Base-by-base conservation (phyloP, 2,329 filamentous ascomycete species). In the Cladosporium sp. region DNA sequence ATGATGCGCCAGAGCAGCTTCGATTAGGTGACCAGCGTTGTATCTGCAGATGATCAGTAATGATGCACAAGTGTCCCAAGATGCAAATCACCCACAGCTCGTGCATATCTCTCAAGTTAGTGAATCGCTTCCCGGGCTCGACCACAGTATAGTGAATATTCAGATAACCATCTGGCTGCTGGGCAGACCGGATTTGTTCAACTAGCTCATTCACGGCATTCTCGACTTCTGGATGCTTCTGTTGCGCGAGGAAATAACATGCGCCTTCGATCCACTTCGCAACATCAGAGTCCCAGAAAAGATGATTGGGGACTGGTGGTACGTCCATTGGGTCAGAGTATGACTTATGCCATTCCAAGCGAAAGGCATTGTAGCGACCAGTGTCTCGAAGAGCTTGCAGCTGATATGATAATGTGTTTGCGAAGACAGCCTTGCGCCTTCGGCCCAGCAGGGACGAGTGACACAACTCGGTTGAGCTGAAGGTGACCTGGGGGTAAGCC, bases 231-330 rank as follows among this genome's bases (percentile, higher is more conserved):
- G 69, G 65, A 57, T 81, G 74, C 17, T 76, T 69, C 13, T 75
- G 61, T 44, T 74, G 68, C 25, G 63, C 65, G 8, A 83, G 70
- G 61, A 83, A 78, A 61, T 86, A 85, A 60, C 81, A 84, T 3
- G 82, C 83, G 0, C 79, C 82, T 68, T 86, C 83, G 51, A 85
- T 82, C 81, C 82, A 85, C 68, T 86, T 86, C 10, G 77, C 82
- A 19, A 83, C 68, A 66, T 80, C 78, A 0, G 74, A 77, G 63
- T 86, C 83, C 62, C 62, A 65, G 65, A 85, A 86, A 1, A 83
- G 70, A 61, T 83, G 80, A 20, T 81, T 79, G 0, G 82, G 81
- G 1, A 84, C 75, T 0, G 83, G 83, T 79, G 80, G 84, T 12
- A 75, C 69, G n/a, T 72, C 64, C 12, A 76, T 75, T 51, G 75